Percentiles rank a stretch among this genome's conserved stretches.
Evolutionary conservation across 2,329 filamentous ascomycete species (phyloP).

Genomic region (Rutstroemia sp.): DNA sequence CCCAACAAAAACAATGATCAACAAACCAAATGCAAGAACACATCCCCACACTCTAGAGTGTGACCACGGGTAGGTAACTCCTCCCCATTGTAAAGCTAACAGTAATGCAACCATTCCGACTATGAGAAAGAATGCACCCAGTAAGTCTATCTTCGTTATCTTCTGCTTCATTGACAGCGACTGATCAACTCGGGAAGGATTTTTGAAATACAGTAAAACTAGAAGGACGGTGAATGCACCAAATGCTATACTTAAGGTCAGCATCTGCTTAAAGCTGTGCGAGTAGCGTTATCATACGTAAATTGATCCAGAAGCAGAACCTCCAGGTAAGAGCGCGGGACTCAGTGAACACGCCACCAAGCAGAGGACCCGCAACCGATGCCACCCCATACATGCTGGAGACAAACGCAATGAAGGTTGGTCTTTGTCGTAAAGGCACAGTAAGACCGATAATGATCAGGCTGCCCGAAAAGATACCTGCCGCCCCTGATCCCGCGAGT

Average conservation of each 20-base stretch:
- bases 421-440: constrained; percentile 24
- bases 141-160: constrained; percentile 22
- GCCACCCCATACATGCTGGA: constrained; percentile 60
- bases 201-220: background rate
- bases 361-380: constrained; percentile 48
- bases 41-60: constrained; percentile 31
- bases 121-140: constrained; percentile 30
- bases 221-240: background rate
- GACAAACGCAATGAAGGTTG: constrained; percentile 41
- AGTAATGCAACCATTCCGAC: constrained; percentile 27
- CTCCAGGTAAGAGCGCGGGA: constrained; percentile 43
- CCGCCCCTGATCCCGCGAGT: constrained; percentile 18
- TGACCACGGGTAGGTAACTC: constrained; percentile 27
- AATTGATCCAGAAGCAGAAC: constrained; percentile 36
- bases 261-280: background rate
- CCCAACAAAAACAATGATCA: constrained; percentile 24
- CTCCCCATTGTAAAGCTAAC: constrained; percentile 31
- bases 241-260: background rate
- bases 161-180: background rate
- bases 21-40: constrained; percentile 26
- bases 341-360: constrained; percentile 57
- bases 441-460: constrained; percentile 35
- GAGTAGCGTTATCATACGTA: background rate
- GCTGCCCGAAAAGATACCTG: constrained; percentile 28
- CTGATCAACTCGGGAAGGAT: background rate